Base-by-base conservation (phyloP, 106 monocot genomes). In the Alisma plantagoaquatica region DNA sequence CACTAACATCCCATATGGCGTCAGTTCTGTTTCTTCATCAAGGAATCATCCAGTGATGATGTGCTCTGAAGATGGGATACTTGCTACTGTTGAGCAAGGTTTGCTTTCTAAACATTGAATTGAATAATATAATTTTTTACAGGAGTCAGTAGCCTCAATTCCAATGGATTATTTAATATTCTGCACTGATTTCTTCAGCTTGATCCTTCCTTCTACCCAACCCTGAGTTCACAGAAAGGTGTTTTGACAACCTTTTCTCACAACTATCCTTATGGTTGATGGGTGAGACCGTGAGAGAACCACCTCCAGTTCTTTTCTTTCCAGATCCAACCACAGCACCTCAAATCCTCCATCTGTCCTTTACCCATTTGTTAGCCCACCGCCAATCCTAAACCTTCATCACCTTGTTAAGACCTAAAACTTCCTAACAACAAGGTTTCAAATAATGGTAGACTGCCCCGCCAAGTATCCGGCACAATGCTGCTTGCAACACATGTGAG, bases 51-150 rank as follows among this genome's bases (percentile, higher is more conserved):
- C 96, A 53, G 73, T 79, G 33, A 96, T 96, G 84, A 70, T 74
- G 46, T 96, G 96, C 30, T 89, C 89, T 28, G 96, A 96, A 69
- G 89, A 96, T 74, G 96, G 96, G 33, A 74, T 84, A 51, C 84
- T 96, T 30, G 74, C 78, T 25, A 70, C 81, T 25, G 33, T 96
- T 41, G 72, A 80, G 66, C 84, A 96, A 78, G 89, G 96, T 89
- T 55, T 52, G 70, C 14, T 56, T 17, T 14, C 21, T 12, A 20
- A 46, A 6, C 7, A 16, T 16, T 46, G 6, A 17, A 5, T 16
- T 16, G n/a, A 6, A 2, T 46, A 46, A 14, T 12, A 17, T 46
- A 9, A 6, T 17, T 46, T 46, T 19, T 17, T 12, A 17, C 6
- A 16, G 7, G 7, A 17, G 14, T 17, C n/a, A 16, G n/a, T 46